Evolutionary conservation across 1,139 yeast species (phyloP).

Genomic region (Sugiyamaella xylanicola): DNA sequence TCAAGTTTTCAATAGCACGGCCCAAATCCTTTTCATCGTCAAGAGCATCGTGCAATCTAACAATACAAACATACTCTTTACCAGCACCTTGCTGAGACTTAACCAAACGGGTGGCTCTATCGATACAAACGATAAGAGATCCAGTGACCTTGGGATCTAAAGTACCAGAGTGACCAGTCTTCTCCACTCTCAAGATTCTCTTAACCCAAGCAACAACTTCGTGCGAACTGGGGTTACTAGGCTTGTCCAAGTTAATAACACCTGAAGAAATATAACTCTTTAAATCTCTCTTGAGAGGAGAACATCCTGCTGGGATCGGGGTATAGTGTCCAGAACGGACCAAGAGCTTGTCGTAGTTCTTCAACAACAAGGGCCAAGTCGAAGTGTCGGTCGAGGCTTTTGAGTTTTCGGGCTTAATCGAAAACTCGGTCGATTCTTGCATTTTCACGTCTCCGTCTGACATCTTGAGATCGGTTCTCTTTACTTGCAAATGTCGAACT

Average conservation of each 20-base stretch:
- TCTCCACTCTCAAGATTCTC: slow-evolving; percentile 90
- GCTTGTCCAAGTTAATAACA: slow-evolving; percentile 95
- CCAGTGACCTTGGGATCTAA: slow-evolving; percentile 96
- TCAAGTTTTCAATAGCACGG: slow-evolving; percentile 85
- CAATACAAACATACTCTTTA: slow-evolving; percentile 98
- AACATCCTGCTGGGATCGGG: slow-evolving; percentile 92
- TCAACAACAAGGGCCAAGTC: slow-evolving; percentile 92
- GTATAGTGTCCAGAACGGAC: slow-evolving; percentile 97
- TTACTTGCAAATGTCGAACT: background rate
- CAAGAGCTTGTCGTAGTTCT: slow-evolving; percentile 88
- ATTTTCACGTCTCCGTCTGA: slow-evolving; percentile 33
- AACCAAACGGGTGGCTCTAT: slow-evolving; percentile 96
- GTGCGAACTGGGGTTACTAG: slow-evolving; percentile 96
- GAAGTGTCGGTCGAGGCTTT: slow-evolving; percentile 80
- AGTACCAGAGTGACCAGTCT: slow-evolving; percentile 99
- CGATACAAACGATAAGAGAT: slow-evolving; percentile 95
- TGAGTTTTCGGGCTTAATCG: slow-evolving; percentile 88
- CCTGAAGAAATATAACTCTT: slow-evolving; percentile 90
- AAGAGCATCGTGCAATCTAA: slow-evolving; percentile 89
- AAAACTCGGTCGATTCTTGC: slow-evolving; percentile 42
- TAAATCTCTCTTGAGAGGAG: slow-evolving; percentile 92
- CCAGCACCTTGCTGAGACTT: slow-evolving; percentile 99
- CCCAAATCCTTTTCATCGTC: slow-evolving; percentile 89
- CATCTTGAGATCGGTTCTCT: slow-evolving; percentile 11
- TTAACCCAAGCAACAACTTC: slow-evolving; percentile 99